Percentiles rank a stretch among this genome's conserved stretches.
These are phyloP conservation scores for Tulasnella sp. DNA, from an alignment of 768 basidiomycete species.

Conservation along the genomic window DNA sequence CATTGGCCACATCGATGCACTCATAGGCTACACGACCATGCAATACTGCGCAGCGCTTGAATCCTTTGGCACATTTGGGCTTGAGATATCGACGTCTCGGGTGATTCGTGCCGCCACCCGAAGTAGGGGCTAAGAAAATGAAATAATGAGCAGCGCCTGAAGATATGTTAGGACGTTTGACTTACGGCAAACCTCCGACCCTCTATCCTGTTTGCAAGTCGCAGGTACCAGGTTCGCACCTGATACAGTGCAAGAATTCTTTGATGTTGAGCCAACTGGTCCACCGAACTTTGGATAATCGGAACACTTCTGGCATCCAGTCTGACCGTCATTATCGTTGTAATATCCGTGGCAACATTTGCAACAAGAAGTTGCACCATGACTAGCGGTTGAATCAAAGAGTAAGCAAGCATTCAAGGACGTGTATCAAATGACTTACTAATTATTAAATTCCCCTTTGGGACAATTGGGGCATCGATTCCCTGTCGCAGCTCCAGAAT, in stretches of 20 bases:
- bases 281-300: too few species aligned
- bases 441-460: slow-evolving; percentile 4
- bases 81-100: too few species aligned
- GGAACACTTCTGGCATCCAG: slow-evolving; percentile 7
- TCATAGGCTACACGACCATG: slow-evolving; percentile 1
- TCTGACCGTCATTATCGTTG: slow-evolving; percentile 8
- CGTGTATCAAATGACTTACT: background rate
- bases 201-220: too few species aligned
- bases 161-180: too few species aligned
- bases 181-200: too few species aligned
- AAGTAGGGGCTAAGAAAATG: too few species aligned
- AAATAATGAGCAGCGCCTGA: too few species aligned
- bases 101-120: too few species aligned
- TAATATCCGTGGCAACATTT: slow-evolving; percentile 11
- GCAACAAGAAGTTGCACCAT: slow-evolving; percentile 7
- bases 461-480: background rate
- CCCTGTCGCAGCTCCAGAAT: background rate
- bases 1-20: background rate
- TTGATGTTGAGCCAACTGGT: too few species aligned
- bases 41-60: background rate
- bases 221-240: too few species aligned
- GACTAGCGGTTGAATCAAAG: background rate
- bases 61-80: background rate
- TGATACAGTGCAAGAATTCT: too few species aligned
- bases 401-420: background rate